Percentiles rank a stretch among this genome's conserved stretches.
These are phyloP conservation scores for Penicillium diatomitis DNA, from an alignment of 495 filamentous ascomycete genomes.

Conservation along the genomic window DNA sequence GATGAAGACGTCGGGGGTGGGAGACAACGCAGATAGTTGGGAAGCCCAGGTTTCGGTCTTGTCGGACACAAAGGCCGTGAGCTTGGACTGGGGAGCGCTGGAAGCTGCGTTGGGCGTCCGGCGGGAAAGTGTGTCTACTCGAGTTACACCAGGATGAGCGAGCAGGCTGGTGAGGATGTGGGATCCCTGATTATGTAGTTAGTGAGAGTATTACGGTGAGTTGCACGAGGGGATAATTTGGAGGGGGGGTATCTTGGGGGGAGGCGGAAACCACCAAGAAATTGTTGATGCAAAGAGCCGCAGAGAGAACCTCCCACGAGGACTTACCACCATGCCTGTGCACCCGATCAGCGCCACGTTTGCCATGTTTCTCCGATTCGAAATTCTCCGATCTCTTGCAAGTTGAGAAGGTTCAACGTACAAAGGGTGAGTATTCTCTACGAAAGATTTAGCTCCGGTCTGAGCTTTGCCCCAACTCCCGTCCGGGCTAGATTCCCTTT, in stretches of 20 bases:
- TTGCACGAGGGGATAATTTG: not conserved
- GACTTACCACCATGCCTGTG: constrained; percentile 42
- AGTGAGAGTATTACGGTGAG: not conserved
- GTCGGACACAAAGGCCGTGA: constrained; percentile 35
- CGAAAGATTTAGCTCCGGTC: too few species aligned
- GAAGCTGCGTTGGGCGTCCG: constrained; percentile 26
- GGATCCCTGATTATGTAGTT: constrained; percentile 25
- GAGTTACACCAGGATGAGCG: constrained; percentile 24
- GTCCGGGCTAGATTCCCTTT: too few species aligned
- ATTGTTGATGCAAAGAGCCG: not conserved
- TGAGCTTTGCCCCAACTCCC: too few species aligned
- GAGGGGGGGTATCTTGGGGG: not conserved
- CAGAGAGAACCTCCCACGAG: too few species aligned
- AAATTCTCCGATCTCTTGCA: not conserved
- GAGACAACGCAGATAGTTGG: constrained; percentile 42
- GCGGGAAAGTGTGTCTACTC: constrained; percentile 40
- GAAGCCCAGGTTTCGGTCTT: constrained; percentile 48
- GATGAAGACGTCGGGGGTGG: constrained; percentile 50
- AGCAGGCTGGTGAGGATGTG: constrained; percentile 41
- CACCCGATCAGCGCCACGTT: constrained; percentile 37
- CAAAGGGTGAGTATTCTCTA: not conserved
- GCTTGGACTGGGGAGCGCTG: constrained; percentile 26
- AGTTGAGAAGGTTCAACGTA: not conserved
- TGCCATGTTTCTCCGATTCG: constrained; percentile 20
- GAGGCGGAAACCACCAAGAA: not conserved